Percentiles rank a stretch among this genome's conserved stretches.
phyloP scores from a whole-genome alignment of 768 basidiomycete species.

The Pulveroboletus sp. region DNA sequence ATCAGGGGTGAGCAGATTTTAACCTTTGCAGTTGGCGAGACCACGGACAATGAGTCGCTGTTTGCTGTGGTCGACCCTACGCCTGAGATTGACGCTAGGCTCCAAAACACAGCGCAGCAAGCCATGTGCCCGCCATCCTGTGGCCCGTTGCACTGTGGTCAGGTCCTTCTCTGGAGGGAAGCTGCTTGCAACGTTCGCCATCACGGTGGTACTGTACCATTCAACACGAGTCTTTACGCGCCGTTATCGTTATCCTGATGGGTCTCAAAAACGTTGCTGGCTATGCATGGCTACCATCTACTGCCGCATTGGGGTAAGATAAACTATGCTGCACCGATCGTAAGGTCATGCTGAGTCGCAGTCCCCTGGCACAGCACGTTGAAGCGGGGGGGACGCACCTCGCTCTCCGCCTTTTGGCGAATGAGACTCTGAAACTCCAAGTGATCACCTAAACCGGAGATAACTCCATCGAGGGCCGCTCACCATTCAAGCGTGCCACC shows the following conservation, averaged over 20 bases:
- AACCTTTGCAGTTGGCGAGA: constrained; percentile 19
- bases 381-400: neutral
- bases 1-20: constrained; percentile 20
- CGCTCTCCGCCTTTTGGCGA: neutral
- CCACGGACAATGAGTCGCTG: constrained; percentile 10
- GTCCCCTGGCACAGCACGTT: too few species aligned
- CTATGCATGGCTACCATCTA: neutral
- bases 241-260: neutral
- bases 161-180: neutral
- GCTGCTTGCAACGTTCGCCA: neutral
- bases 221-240: neutral
- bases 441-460: constrained; percentile 2
- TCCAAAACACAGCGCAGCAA: neutral
- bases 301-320: constrained; percentile 1
- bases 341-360: too few species aligned
- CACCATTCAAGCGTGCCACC: neutral
- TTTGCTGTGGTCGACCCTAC: constrained; percentile 1
- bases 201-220: constrained; percentile 1
- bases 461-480: constrained; percentile 12
- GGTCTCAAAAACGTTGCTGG: neutral
- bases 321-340: neutral
- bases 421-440: neutral
- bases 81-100: neutral
- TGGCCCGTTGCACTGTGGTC: neutral
- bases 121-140: constrained; percentile 18